Percentiles rank a stretch among this genome's conserved stretches.
phyloP scores from a whole-genome alignment of 2,329 filamentous ascomycete genomes.

The Grosmannia serpens region DNA sequence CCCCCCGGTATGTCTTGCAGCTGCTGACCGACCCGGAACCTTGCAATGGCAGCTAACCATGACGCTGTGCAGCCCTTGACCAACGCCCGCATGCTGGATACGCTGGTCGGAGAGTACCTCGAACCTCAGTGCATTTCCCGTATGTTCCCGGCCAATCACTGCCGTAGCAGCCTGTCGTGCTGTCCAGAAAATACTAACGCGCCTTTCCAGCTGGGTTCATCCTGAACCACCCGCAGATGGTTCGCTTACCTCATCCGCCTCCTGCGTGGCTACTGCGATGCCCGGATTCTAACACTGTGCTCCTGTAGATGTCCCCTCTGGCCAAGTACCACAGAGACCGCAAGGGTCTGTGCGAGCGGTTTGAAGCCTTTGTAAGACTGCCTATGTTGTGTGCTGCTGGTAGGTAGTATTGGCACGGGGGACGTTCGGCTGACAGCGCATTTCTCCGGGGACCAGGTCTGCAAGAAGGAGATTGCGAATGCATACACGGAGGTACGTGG shows the following conservation, averaged over 20 bases:
- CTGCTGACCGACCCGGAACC: background rate
- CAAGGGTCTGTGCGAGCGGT: constrained; percentile 85
- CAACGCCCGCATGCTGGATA: constrained; percentile 93
- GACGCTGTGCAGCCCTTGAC: constrained; percentile 52
- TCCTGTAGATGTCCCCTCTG: constrained; percentile 66
- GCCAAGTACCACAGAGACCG: constrained; percentile 85
- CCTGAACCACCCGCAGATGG: constrained; percentile 15
- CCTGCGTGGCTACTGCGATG: background rate
- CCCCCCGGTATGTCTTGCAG: constrained; percentile 36
- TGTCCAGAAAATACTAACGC: background rate
- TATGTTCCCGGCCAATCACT: background rate
- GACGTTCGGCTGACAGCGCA: background rate
- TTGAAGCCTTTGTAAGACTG: constrained; percentile 62
- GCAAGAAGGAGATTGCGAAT: constrained; percentile 94
- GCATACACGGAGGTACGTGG: constrained; percentile 67
- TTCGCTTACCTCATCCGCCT: background rate
- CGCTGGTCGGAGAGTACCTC: constrained; percentile 86
- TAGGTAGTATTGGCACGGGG: background rate
- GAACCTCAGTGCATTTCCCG: constrained; percentile 61
- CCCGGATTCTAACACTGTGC: background rate
- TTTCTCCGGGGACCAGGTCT: constrained; percentile 36
- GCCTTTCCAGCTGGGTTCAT: constrained; percentile 10
- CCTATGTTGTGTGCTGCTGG: background rate
- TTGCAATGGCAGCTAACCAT: background rate
- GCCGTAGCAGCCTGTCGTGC: background rate